phyloP scores from a whole-genome alignment of 345 rosid species.

The Gossypium raimondii region DNA sequence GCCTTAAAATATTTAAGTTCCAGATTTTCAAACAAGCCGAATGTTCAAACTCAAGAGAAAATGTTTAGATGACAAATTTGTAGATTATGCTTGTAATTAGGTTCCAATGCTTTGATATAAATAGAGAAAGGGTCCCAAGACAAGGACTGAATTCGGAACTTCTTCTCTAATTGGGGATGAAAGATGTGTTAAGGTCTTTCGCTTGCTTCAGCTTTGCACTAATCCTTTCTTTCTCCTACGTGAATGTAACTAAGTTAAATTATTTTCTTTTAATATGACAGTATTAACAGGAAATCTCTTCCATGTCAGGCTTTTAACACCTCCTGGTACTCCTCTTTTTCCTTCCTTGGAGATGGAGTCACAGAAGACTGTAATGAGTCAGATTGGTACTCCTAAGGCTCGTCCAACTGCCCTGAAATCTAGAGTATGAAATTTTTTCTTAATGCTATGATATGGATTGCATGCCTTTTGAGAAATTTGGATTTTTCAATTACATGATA shows the following conservation, averaged over 20 bases:
- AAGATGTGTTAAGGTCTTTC: conserved; percentile 3
- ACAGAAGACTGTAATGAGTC: conserved; percentile 65
- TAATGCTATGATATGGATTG: conserved; percentile 1
- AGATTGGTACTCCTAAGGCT: conserved; percentile 60
- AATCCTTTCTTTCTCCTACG: background rate
- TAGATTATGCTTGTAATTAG: background rate
- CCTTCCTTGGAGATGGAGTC: conserved; percentile 97
- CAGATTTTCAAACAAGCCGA: background rate
- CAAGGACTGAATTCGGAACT: background rate
- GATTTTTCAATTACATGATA: conserved; percentile 1
- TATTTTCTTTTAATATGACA: background rate
- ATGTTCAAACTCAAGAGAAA: background rate
- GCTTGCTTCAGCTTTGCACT: background rate
- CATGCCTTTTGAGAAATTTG: conserved; percentile 5
- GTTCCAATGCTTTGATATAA: background rate
- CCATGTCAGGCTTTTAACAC: conserved; percentile 79
- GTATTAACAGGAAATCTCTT: conserved; percentile 12
- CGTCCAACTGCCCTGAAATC: conserved; percentile 61
- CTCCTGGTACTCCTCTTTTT: conserved; percentile 97
- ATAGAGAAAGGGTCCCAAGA: background rate
- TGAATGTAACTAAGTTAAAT: background rate
- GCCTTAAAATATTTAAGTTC: background rate
- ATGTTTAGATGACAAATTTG: background rate
- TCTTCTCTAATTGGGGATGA: background rate
- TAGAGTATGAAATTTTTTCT: conserved; percentile 52